These are phyloP conservation scores for Truncatella angustata DNA, from an alignment of 2,329 filamentous ascomycete genomes.

Conservation along the genomic window DNA sequence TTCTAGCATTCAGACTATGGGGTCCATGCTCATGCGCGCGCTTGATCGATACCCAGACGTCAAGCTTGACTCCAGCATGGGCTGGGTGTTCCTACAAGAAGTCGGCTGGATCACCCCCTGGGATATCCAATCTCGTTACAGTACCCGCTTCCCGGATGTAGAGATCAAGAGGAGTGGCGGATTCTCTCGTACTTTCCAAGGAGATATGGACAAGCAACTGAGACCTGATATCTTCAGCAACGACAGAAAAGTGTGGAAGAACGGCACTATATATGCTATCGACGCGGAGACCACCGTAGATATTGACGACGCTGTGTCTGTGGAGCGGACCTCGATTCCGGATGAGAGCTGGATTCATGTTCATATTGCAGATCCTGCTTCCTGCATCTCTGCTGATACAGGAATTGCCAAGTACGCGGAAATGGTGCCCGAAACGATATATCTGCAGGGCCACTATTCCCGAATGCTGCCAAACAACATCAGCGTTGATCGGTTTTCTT, in stretches of 20 bases:
- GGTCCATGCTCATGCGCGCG: conserved; percentile 62
- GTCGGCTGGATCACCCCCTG: conserved; percentile 69
- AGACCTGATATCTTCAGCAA: conserved; percentile 43
- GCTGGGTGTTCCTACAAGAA: conserved; percentile 72
- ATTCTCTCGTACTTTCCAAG: conserved; percentile 34
- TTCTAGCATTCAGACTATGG: conserved; percentile 58
- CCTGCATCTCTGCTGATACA: conserved; percentile 60
- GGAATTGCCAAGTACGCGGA: conserved; percentile 60
- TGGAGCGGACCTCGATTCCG: conserved; percentile 55
- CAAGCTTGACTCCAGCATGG: conserved; percentile 42
- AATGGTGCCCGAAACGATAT: conserved; percentile 57
- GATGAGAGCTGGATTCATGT: conserved; percentile 72
- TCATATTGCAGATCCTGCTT: conserved; percentile 77
- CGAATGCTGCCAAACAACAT: conserved; percentile 56
- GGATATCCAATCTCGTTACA: conserved; percentile 66
- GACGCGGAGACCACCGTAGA: conserved; percentile 65
- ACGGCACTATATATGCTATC: conserved; percentile 68
- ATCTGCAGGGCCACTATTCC: conserved; percentile 55
- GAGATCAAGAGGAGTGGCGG: conserved; percentile 41
- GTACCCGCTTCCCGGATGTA: conserved; percentile 51
- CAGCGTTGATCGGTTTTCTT: conserved; percentile 51
- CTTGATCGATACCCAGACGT: conserved; percentile 57
- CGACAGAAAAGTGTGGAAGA: conserved; percentile 57
- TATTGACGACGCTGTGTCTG: conserved; percentile 76
- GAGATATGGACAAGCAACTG: conserved; percentile 30